A percentile compares a stretch with the other conserved stretches of the same genome.
Conservation (phyloP, 306 rosid species). For the Malus sylvestris region DNA sequence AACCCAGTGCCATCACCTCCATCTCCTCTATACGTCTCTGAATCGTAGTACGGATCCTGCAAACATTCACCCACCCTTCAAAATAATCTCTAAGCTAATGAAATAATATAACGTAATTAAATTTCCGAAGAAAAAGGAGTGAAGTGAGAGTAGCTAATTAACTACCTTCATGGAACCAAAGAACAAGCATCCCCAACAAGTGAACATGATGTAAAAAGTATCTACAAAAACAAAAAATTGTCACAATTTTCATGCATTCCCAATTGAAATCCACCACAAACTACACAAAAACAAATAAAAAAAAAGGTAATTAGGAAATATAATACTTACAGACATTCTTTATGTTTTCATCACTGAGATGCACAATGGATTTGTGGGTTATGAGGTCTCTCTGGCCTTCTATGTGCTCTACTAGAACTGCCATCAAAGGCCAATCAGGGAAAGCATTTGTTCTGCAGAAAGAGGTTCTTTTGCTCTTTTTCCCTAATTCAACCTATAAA, state of each 20-base stretch:
- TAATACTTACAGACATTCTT: conserved; percentile 72
- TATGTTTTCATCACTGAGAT: conserved; percentile 67
- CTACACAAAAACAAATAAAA: neutral
- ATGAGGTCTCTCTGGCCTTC: conserved; percentile 42
- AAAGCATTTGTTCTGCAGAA: conserved; percentile 53
- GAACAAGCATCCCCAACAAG: conserved; percentile 85
- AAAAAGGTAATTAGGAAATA: neutral
- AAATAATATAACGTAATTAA: neutral
- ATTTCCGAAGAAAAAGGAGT: neutral
- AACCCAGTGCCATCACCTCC: conserved; percentile 92
- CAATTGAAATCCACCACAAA: neutral
- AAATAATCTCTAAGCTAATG: neutral
- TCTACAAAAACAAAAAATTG: conserved; percentile 13
- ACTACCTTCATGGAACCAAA: conserved; percentile 88
- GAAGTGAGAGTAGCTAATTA: neutral
- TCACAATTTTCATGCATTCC: neutral
- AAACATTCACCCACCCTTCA: neutral
- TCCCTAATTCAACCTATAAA: conserved; percentile 22
- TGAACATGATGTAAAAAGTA: conserved; percentile 54
- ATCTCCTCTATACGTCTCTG: conserved; percentile 70
- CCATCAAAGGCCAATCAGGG: conserved; percentile 53
- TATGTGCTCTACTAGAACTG: conserved; percentile 43
- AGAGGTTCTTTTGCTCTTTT: conserved; percentile 39
- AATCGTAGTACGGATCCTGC: conserved; percentile 86
- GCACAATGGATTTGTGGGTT: conserved; percentile 39